Conservation (phyloP, 305 asterid genomes). For the Fraxinus latifolia region DNA sequence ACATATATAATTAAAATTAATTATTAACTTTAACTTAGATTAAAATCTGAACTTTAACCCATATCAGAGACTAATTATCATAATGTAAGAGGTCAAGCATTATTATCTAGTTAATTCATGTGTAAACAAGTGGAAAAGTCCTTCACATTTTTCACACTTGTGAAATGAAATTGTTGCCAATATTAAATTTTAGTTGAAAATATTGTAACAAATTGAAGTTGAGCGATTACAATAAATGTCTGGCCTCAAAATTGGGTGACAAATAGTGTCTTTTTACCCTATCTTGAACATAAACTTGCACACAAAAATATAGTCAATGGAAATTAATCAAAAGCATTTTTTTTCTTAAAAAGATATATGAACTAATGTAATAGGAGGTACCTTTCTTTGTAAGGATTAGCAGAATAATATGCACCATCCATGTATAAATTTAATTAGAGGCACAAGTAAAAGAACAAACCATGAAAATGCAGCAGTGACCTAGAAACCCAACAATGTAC, state of each 20-base stretch:
- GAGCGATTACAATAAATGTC: not conserved
- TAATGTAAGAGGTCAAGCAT: not conserved
- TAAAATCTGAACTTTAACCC: no score
- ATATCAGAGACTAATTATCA: no score
- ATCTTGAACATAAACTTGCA: not conserved
- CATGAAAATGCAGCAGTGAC: conserved; percentile 28
- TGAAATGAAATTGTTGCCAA: not conserved
- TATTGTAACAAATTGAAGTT: not conserved
- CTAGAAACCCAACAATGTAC: conserved; percentile 26
- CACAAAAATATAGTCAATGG: not conserved
- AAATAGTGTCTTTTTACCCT: not conserved
- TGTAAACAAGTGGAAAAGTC: not conserved
- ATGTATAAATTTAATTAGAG: conserved; percentile 10
- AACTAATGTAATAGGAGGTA: not conserved
- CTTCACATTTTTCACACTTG: not conserved
- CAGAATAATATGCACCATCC: not conserved
- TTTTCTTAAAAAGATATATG: not conserved
- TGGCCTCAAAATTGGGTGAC: no score
- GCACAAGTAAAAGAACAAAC: conserved; percentile 17
- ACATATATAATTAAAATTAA: no score
- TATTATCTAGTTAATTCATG: not conserved
- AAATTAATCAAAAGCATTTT: not conserved
- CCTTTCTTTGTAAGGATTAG: not conserved
- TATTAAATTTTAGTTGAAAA: not conserved
- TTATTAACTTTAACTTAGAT: no score